phyloP scores from a whole-genome alignment of 768 basidiomycete species.

The Naganishia onofrii region DNA sequence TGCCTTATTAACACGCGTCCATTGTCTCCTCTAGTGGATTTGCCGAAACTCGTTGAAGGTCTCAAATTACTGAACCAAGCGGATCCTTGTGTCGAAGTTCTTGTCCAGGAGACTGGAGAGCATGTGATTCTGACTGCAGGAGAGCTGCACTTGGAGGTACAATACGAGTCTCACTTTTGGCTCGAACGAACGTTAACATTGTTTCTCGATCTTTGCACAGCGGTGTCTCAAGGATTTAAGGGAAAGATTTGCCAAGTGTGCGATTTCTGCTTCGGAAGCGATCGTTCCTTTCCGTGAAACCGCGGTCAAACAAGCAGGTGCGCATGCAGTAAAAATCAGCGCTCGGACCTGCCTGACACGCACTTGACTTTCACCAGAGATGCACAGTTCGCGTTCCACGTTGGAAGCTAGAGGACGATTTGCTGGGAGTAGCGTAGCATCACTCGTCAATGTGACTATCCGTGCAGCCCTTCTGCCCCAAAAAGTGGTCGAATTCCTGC shows the following conservation, averaged over 20 bases:
- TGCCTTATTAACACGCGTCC: background rate
- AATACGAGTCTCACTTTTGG: conserved; percentile 32
- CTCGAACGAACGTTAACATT: background rate
- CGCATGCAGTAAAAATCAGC: conserved; percentile 23
- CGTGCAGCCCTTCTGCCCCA: conserved; percentile 76
- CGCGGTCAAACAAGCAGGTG: conserved; percentile 74
- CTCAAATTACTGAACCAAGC: conserved; percentile 86
- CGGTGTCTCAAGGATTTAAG: conserved; percentile 93
- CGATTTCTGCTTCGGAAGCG: conserved; percentile 88
- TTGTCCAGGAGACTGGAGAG: conserved; percentile 95
- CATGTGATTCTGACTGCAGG: conserved; percentile 95
- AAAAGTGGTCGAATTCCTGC: conserved; percentile 70
- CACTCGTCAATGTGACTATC: conserved; percentile 74
- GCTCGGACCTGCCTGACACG: conserved; percentile 26
- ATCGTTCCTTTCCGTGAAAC: conserved; percentile 99
- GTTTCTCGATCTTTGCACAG: conserved; percentile 53
- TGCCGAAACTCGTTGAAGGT: conserved; percentile 82
- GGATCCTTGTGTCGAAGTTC: conserved; percentile 95
- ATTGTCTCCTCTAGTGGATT: conserved; percentile 58
- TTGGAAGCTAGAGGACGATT: conserved; percentile 75
- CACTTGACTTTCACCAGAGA: conserved; percentile 60
- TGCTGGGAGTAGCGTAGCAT: conserved; percentile 64
- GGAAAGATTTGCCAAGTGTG: conserved; percentile 88
- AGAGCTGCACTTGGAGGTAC: conserved; percentile 89
- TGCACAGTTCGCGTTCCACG: conserved; percentile 74